Conservation (phyloP, 768 basidiomycete species). For the Saitozyma podzolica region DNA sequence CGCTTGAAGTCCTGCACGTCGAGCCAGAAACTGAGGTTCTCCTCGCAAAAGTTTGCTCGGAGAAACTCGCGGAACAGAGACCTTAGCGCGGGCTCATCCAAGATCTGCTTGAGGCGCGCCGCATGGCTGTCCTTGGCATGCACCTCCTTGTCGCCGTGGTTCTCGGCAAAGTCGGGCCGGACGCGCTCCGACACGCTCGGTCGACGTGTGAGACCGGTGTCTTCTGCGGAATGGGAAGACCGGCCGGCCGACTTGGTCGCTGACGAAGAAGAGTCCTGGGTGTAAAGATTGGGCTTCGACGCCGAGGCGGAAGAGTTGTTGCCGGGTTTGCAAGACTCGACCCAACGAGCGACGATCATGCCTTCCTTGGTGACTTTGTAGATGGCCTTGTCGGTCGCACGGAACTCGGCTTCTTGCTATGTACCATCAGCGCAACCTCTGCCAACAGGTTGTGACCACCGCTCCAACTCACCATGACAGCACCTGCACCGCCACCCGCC, state of each 20-base stretch:
- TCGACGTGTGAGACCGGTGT: background rate
- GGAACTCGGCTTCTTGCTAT: conserved; percentile 92
- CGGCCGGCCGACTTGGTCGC: background rate
- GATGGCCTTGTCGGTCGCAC: conserved; percentile 90
- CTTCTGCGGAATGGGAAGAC: background rate
- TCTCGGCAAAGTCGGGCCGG: conserved; percentile 24
- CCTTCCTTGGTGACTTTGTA: conserved; percentile 95
- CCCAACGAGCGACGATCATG: conserved; percentile 78
- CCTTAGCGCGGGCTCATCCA: conserved; percentile 86
- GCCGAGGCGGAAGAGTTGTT: conserved; percentile 5
- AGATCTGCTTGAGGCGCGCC: conserved; percentile 82
- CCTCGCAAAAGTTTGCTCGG: conserved; percentile 92
- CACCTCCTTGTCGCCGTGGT: conserved; percentile 32
- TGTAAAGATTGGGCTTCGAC: conserved; percentile 45
- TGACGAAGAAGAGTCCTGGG: conserved; percentile 67
- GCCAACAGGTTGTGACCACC: background rate
- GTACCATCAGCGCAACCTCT: conserved; percentile 10
- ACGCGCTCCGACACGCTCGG: conserved; percentile 1
- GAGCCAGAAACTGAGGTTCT: conserved; percentile 95
- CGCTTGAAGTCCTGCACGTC: conserved; percentile 97
- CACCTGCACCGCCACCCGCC: conserved; percentile 41
- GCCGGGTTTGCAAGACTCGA: background rate
- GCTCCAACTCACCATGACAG: conserved; percentile 36
- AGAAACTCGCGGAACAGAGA: conserved; percentile 92
- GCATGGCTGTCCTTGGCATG: conserved; percentile 81